A percentile compares a stretch with the other conserved stretches of the same genome.
These are phyloP conservation scores for Stenogyne calaminthoides DNA, from an alignment of 305 asterid genomes.

Conservation along the genomic window DNA sequence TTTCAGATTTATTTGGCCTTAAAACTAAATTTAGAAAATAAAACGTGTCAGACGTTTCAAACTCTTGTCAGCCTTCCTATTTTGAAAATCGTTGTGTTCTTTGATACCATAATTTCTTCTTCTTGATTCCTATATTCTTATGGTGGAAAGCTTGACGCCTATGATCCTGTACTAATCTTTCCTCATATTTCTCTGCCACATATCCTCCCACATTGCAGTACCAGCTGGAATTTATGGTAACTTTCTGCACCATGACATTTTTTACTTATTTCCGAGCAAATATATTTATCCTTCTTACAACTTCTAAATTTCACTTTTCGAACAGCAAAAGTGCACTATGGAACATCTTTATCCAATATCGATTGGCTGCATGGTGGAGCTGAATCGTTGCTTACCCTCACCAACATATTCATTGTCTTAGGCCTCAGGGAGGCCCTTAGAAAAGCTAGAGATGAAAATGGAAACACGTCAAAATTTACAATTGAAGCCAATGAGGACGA, in stretches of 20 bases:
- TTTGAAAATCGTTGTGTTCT: neutral
- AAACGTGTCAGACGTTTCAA: neutral
- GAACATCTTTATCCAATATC: slow-evolving; percentile 82
- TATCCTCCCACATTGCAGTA: slow-evolving; percentile 50
- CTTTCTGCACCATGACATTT: slow-evolving; percentile 1
- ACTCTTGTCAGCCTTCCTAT: neutral
- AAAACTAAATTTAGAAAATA: neutral
- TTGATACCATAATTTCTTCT: neutral
- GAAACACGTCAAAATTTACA: slow-evolving; percentile 35
- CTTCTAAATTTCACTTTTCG: slow-evolving; percentile 21
- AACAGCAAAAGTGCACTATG: slow-evolving; percentile 87
- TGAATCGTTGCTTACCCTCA: slow-evolving; percentile 79
- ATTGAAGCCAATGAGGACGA: slow-evolving; percentile 48
- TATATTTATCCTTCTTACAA: neutral
- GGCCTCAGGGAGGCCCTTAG: slow-evolving; percentile 77
- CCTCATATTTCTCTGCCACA: slow-evolving; percentile 36
- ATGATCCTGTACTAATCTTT: slow-evolving; percentile 36
- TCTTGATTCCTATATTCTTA: neutral
- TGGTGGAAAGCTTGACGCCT: slow-evolving; percentile 24
- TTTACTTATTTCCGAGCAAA: neutral
- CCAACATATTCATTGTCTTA: slow-evolving; percentile 85
- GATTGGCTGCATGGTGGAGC: slow-evolving; percentile 97
- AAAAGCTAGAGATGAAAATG: slow-evolving; percentile 44
- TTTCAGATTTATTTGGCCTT: neutral
- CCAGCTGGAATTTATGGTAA: slow-evolving; percentile 92